Conservation (phyloP, 768 basidiomycete genomes). For the Amanita pseudoporphyria region DNA sequence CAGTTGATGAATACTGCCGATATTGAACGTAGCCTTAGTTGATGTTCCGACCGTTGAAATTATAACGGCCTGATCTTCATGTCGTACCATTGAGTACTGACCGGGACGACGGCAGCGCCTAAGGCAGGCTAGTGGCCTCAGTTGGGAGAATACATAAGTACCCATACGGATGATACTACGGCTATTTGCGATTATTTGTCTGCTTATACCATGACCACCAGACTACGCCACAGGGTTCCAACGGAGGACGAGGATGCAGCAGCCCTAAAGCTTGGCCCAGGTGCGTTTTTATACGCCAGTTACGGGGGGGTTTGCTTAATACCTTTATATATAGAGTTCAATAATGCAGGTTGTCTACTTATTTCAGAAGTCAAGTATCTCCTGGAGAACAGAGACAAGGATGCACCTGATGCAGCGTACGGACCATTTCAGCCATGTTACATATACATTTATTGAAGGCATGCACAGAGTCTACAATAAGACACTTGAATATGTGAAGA, state of each 20-base stretch:
- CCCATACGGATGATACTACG: too few species aligned
- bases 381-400: constrained; percentile 79
- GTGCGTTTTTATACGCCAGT: constrained; percentile 24
- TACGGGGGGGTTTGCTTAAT: background rate
- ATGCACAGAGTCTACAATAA: constrained; percentile 84
- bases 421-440: constrained; percentile 15
- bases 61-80: too few species aligned
- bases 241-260: constrained; percentile 83
- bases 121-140: too few species aligned
- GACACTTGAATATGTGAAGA: constrained; percentile 85
- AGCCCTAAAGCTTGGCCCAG: constrained; percentile 71
- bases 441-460: background rate
- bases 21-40: too few species aligned
- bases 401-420: constrained; percentile 80
- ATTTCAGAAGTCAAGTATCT: constrained; percentile 91
- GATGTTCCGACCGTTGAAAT: too few species aligned
- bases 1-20: too few species aligned
- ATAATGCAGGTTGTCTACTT: constrained; percentile 82
- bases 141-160: too few species aligned
- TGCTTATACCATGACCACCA: constrained; percentile 33
- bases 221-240: constrained; percentile 54
- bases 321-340: constrained; percentile 52
- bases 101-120: too few species aligned
- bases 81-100: too few species aligned
- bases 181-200: background rate